Evolutionary conservation across 441 rosid species (phyloP).

Genomic region (Erysimum pusillum): DNA sequence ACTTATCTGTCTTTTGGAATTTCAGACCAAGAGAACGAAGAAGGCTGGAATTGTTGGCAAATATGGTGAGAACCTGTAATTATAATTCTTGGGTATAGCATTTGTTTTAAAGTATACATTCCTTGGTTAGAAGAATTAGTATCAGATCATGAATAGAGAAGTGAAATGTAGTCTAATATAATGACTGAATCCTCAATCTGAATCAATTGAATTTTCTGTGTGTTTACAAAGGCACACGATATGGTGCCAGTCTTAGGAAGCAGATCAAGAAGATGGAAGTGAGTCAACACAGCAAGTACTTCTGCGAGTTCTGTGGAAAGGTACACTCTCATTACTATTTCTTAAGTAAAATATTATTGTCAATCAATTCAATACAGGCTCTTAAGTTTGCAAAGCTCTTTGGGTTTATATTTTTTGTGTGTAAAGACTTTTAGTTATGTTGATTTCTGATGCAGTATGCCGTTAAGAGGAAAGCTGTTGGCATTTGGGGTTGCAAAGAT

Average conservation of each 20-base stretch:
- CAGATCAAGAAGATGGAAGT: slow-evolving; percentile 91
- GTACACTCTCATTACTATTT: slow-evolving; percentile 43
- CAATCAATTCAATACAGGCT: background rate
- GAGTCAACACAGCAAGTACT: slow-evolving; percentile 82
- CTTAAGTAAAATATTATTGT: too few species aligned
- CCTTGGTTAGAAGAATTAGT: background rate
- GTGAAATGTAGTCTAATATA: background rate
- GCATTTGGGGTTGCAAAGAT: slow-evolving; percentile 94
- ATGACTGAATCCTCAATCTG: background rate
- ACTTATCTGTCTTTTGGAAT: background rate
- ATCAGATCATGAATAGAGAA: slow-evolving; percentile 8
- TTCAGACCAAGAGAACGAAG: slow-evolving; percentile 36
- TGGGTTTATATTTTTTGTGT: too few species aligned
- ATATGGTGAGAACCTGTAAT: slow-evolving; percentile 27
- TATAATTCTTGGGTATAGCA: background rate
- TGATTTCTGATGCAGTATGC: slow-evolving; percentile 61
- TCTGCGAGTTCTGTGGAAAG: slow-evolving; percentile 92
- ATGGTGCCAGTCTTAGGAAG: slow-evolving; percentile 89
- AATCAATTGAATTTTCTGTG: slow-evolving; percentile 4
- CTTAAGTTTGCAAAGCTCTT: background rate
- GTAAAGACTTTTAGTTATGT: too few species aligned
- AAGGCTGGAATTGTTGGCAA: slow-evolving; percentile 37
- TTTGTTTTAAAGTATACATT: background rate
- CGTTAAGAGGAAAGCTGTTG: slow-evolving; percentile 89
- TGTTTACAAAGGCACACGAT: slow-evolving; percentile 63